phyloP scores from a whole-genome alignment of 2,329 filamentous ascomycete genomes.

The Bipolaris victoriae region DNA sequence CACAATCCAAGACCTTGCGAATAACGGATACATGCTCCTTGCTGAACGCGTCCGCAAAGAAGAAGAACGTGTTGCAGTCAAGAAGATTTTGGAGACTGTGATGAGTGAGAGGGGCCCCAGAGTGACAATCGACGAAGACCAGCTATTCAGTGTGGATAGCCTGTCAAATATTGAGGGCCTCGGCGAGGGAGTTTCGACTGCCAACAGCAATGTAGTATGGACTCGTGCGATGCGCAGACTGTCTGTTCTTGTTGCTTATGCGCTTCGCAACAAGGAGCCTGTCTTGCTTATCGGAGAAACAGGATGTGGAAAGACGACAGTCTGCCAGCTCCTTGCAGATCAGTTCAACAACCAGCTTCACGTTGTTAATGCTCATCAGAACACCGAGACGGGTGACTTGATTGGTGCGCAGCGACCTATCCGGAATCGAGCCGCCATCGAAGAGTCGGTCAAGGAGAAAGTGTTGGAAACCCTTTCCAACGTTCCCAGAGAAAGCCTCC shows the following conservation, averaged over 20 bases:
- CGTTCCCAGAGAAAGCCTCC: constrained; percentile 10
- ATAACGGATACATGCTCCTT: constrained; percentile 94
- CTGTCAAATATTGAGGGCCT: constrained; percentile 45
- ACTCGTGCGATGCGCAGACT: constrained; percentile 92
- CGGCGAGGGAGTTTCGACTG: constrained; percentile 33
- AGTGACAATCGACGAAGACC: constrained; percentile 75
- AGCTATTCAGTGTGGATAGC: constrained; percentile 67
- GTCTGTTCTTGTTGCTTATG: constrained; percentile 86
- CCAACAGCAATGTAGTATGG: constrained; percentile 72
- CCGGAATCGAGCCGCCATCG: constrained; percentile 77
- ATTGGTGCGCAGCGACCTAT: constrained; percentile 94
- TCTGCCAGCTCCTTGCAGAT: constrained; percentile 90
- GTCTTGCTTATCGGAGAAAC: constrained; percentile 95
- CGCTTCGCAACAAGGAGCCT: constrained; percentile 88
- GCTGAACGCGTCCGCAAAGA: constrained; percentile 92
- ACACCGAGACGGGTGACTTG: constrained; percentile 94
- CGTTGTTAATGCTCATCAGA: constrained; percentile 97
- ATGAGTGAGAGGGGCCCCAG: constrained; percentile 67
- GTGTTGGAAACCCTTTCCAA: constrained; percentile 53
- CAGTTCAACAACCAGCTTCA: constrained; percentile 76
- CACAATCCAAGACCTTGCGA: constrained; percentile 83
- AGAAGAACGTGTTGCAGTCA: constrained; percentile 84
- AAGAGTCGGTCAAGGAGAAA: constrained; percentile 69
- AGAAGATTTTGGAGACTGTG: constrained; percentile 83
- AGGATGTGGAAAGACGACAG: constrained; percentile 95